A percentile compares a stretch with the other conserved stretches of the same genome.
These are phyloP conservation scores for Candolleomyces aberdarensis DNA, from an alignment of 768 basidiomycete species.

Conservation along the genomic window DNA sequence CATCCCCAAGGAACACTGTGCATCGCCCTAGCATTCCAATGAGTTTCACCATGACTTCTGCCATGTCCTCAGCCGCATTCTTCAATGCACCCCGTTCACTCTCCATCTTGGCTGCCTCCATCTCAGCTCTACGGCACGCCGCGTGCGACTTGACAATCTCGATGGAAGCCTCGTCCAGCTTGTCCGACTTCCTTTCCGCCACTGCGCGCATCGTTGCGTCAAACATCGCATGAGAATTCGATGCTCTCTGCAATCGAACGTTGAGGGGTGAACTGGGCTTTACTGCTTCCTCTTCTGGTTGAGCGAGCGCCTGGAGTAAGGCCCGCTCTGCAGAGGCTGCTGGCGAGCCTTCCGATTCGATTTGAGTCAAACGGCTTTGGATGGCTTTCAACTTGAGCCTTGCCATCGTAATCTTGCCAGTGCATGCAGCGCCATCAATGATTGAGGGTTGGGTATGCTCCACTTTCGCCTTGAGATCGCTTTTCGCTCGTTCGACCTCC, in stretches of 20 bases:
- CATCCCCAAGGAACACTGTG: constrained; percentile 67
- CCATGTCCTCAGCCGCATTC: constrained; percentile 61
- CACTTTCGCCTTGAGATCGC: constrained; percentile 67
- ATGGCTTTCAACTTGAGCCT: constrained; percentile 66
- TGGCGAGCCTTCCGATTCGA: constrained; percentile 41
- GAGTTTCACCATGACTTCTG: constrained; percentile 64
- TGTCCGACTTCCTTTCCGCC: constrained; percentile 75
- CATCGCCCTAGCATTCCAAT: constrained; percentile 80
- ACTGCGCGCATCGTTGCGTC: constrained; percentile 84
- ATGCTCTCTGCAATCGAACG: constrained; percentile 59
- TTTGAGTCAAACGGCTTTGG: constrained; percentile 55
- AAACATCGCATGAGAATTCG: constrained; percentile 77
- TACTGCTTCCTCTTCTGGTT: constrained; percentile 66
- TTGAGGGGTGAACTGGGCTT: constrained; percentile 57
- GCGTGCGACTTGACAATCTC: constrained; percentile 75
- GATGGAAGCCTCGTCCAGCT: constrained; percentile 65
- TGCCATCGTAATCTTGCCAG: constrained; percentile 69
- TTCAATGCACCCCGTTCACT: constrained; percentile 62
- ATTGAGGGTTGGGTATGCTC: constrained; percentile 72
- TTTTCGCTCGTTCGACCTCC: constrained; percentile 73
- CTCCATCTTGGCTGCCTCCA: constrained; percentile 67
- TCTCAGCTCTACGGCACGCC: constrained; percentile 59
- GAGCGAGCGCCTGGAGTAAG: constrained; percentile 62
- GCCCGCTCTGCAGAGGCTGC: constrained; percentile 68
- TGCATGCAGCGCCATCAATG: constrained; percentile 70